Conservation (phyloP, 495 filamentous ascomycete genomes). For the Penicillium waksmanii region DNA sequence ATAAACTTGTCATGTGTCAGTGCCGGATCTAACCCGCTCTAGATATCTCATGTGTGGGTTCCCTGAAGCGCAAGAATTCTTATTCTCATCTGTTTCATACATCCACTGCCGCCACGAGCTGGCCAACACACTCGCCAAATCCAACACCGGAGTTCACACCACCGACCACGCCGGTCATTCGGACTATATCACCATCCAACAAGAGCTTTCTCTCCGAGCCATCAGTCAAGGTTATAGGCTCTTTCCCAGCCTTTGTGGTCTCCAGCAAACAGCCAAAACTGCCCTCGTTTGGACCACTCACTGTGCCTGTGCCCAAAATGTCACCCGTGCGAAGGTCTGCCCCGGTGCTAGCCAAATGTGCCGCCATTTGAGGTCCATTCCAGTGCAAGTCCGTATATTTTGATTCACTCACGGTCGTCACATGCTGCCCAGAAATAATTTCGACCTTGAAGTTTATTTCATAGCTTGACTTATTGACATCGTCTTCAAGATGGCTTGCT, state of each 20-base stretch:
- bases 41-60: too few species aligned
- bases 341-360: constrained; percentile 78
- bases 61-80: too few species aligned
- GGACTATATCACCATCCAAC: constrained; percentile 77
- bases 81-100: background rate
- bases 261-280: constrained; percentile 75
- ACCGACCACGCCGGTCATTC: constrained; percentile 64
- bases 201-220: constrained; percentile 65
- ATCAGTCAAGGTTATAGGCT: constrained; percentile 58
- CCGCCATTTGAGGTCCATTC: constrained; percentile 85
- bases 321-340: constrained; percentile 77
- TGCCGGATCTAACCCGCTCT: background rate
- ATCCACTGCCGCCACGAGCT: constrained; percentile 37
- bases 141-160: constrained; percentile 58
- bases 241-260: constrained; percentile 65
- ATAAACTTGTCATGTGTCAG: background rate
- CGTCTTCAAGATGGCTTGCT: constrained; percentile 66
- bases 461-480: constrained; percentile 61
- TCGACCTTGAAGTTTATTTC: constrained; percentile 71
- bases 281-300: constrained; percentile 62
- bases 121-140: constrained; percentile 69
- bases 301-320: constrained; percentile 81
- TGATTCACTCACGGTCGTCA: constrained; percentile 61
- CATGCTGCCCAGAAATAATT: constrained; percentile 58
- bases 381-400: constrained; percentile 70